A percentile compares a stretch with the other conserved stretches of the same genome.
These are phyloP conservation scores for Cupressus sempervirens DNA, from an alignment of 75 land plant species.

Conservation along the genomic window DNA sequence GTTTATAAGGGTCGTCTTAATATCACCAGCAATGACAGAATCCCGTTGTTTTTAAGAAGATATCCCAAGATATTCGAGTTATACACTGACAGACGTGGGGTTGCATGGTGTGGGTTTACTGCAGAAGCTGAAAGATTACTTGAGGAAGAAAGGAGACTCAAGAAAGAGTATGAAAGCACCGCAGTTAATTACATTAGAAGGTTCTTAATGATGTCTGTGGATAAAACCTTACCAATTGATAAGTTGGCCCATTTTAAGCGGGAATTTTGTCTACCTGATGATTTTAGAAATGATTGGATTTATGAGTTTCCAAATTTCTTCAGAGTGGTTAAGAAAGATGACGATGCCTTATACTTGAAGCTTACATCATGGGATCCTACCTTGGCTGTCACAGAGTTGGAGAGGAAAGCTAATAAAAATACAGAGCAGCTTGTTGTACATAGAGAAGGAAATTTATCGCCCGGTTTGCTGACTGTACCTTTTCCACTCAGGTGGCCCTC, in stretches of 20 bases:
- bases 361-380: slow-evolving; percentile 64
- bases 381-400: slow-evolving; percentile 74
- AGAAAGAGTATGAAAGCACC: slow-evolving; percentile 23
- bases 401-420: slow-evolving; percentile 28
- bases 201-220: slow-evolving; percentile 74
- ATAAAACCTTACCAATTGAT: slow-evolving; percentile 43
- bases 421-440: background rate
- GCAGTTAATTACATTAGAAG: slow-evolving; percentile 59
- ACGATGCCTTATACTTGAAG: slow-evolving; percentile 41
- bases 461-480: slow-evolving; percentile 41
- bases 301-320: slow-evolving; percentile 57
- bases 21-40: slow-evolving; percentile 41
- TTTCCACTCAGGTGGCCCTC: slow-evolving; percentile 58
- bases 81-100: slow-evolving; percentile 44
- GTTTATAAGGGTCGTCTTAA: slow-evolving; percentile 35
- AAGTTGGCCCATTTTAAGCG: slow-evolving; percentile 71
- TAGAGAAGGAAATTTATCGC: slow-evolving; percentile 8
- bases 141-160: slow-evolving; percentile 42
- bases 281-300: slow-evolving; percentile 56
- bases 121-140: slow-evolving; percentile 46
- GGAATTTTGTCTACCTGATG: slow-evolving; percentile 62
- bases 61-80: slow-evolving; percentile 61
- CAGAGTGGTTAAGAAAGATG: slow-evolving; percentile 38
- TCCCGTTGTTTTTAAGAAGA: slow-evolving; percentile 47
- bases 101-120: slow-evolving; percentile 59